A percentile compares a stretch with the other conserved stretches of the same genome.
Conservation (phyloP, 2,329 filamentous ascomycete genomes). For the Atkinsonella hypoxylon region DNA sequence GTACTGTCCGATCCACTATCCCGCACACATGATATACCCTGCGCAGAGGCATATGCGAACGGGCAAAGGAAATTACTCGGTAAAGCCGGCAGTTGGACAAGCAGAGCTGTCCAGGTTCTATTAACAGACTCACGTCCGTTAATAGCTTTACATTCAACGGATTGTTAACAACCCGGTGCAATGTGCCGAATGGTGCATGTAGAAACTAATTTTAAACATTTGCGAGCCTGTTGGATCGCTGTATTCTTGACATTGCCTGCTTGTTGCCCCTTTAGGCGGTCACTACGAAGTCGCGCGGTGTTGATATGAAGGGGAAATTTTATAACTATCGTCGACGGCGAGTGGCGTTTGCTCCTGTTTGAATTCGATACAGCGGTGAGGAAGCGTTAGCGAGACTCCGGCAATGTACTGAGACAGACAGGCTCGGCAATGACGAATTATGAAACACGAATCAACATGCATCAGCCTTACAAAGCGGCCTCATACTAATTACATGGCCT, state of each 20-base stretch:
- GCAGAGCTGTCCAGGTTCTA: background rate
- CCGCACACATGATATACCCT: no score
- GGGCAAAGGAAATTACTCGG: background rate
- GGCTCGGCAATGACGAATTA: background rate
- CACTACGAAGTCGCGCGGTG: background rate
- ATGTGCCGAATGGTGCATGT: background rate
- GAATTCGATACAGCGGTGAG: background rate
- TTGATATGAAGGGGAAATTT: background rate
- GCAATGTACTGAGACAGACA: conserved; percentile 4
- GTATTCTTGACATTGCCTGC: background rate
- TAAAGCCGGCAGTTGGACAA: background rate
- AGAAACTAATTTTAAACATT: background rate
- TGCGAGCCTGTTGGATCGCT: background rate
- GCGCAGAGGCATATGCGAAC: no score
- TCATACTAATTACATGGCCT: background rate
- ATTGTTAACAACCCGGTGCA: background rate
- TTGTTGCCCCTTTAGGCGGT: background rate
- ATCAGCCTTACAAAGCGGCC: background rate
- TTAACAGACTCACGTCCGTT: background rate
- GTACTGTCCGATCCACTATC: no score
- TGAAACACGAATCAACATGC: conserved; percentile 1
- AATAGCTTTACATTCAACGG: background rate
- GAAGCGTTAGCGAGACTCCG: conserved; percentile 2
- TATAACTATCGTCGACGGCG: background rate
- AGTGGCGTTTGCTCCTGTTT: background rate